Conservation (phyloP, 495 filamentous ascomycete species). For the Hypomontagnella submonticulosa region DNA sequence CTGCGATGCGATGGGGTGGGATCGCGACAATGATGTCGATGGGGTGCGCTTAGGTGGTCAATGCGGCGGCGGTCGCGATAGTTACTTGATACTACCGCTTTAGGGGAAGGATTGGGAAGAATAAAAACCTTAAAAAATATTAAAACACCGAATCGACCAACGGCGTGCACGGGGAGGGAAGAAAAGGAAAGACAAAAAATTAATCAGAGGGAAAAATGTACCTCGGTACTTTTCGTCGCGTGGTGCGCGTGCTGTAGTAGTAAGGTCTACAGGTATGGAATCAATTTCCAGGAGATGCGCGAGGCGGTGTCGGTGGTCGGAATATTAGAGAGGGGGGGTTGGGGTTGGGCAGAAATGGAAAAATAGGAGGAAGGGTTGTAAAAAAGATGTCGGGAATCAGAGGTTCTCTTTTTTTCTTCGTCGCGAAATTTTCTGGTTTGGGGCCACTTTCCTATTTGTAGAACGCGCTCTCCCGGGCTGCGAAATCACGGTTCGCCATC, state of each 20-base stretch:
- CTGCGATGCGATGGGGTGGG: constrained; percentile 6
- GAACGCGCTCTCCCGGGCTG: constrained; percentile 48
- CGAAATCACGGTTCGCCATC: constrained; percentile 47
- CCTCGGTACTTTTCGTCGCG: constrained; percentile 43
- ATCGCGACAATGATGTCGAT: not conserved
- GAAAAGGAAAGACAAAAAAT: constrained; percentile 32
- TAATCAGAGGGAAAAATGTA: constrained; percentile 33
- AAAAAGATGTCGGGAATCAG: constrained; percentile 50
- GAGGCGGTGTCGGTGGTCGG: constrained; percentile 49
- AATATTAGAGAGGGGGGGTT: constrained; percentile 48
- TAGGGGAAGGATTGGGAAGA: constrained; percentile 33
- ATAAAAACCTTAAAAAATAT: constrained; percentile 40
- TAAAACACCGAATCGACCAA: constrained; percentile 39
- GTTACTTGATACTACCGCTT: constrained; percentile 40
- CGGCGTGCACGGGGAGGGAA: constrained; percentile 31
- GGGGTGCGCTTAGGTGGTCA: constrained; percentile 25
- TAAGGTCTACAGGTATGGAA: constrained; percentile 31
- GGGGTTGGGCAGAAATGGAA: constrained; percentile 50
- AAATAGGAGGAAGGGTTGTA: constrained; percentile 53
- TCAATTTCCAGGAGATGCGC: constrained; percentile 42
- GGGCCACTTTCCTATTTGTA: constrained; percentile 59
- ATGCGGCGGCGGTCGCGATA: constrained; percentile 35
- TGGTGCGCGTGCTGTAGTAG: constrained; percentile 36
- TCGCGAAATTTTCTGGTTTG: constrained; percentile 52
- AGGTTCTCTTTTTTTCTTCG: constrained; percentile 48